Percentiles rank a stretch among this genome's conserved stretches.
Evolutionary conservation across 345 rosid genomes (phyloP).

Genomic region (Pugionium cornutum): DNA sequence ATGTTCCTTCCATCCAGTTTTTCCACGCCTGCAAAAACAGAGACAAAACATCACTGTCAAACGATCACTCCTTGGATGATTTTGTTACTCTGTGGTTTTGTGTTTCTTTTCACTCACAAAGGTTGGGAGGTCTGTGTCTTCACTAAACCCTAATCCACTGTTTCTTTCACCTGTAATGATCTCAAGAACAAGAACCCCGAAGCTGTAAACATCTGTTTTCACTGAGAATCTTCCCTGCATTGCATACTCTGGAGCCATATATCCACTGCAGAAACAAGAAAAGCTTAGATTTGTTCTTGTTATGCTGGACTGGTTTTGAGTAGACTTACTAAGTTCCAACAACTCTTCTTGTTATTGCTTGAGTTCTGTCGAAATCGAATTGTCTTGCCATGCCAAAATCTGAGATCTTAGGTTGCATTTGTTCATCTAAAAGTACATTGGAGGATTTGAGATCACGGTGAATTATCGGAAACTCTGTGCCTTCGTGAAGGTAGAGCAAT

Average conservation of each 20-base stretch:
- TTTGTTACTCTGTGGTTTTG: not conserved
- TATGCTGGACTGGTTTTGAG: not conserved
- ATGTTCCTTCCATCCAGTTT: constrained; percentile 40
- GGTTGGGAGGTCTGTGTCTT: constrained; percentile 33
- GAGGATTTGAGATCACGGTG: constrained; percentile 33
- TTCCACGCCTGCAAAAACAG: constrained; percentile 44
- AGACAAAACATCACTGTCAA: not conserved
- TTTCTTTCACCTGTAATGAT: constrained; percentile 33
- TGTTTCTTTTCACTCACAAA: constrained; percentile 26
- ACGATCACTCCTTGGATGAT: not conserved
- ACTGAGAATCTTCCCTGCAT: constrained; percentile 32
- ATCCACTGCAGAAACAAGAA: constrained; percentile 22
- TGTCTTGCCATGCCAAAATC: constrained; percentile 40
- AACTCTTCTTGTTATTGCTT: constrained; percentile 30
- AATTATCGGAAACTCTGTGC: constrained; percentile 12
- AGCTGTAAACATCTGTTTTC: constrained; percentile 35
- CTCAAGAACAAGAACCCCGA: constrained; percentile 34
- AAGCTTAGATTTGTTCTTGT: not conserved
- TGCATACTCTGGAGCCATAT: constrained; percentile 40
- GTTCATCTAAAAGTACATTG: constrained; percentile 32
- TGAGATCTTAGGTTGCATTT: constrained; percentile 33
- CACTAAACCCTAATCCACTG: constrained; percentile 19
- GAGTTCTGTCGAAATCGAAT: constrained; percentile 23
- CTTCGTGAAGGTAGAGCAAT: constrained; percentile 35
- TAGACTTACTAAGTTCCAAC: constrained; percentile 35